These are phyloP conservation scores for Saccharomycodes ludwigii DNA, from an alignment of 805 yeast genomes.

Conservation along the genomic window DNA sequence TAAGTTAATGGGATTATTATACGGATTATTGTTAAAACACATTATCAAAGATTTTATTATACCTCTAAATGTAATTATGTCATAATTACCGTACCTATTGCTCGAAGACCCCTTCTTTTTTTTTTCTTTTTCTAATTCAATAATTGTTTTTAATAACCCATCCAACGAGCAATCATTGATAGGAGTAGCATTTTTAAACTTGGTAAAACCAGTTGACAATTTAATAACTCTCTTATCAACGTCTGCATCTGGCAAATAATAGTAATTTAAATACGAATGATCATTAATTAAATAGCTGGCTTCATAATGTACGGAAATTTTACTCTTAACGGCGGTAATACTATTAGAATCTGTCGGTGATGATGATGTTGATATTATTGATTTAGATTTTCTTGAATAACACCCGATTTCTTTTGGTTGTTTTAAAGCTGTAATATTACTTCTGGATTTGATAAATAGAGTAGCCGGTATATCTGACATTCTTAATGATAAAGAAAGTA, in stretches of 20 bases:
- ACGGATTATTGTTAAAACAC: constrained; percentile 33
- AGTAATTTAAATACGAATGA: constrained; percentile 50
- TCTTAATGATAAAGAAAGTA: not conserved
- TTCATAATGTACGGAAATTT: constrained; percentile 20
- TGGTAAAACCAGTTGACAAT: constrained; percentile 49
- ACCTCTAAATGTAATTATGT: constrained; percentile 79
- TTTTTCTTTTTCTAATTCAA: constrained; percentile 37
- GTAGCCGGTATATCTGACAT: constrained; percentile 1
- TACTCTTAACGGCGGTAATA: not conserved
- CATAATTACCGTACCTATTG: constrained; percentile 24
- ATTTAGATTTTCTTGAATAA: constrained; percentile 39
- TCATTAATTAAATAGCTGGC: constrained; percentile 38
- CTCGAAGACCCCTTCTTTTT: constrained; percentile 21
- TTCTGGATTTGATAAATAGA: constrained; percentile 29
- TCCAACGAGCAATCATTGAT: constrained; percentile 24
- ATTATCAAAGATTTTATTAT: constrained; percentile 56
- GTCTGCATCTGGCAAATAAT: constrained; percentile 65
- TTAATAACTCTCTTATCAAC: constrained; percentile 45
- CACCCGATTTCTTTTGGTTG: constrained; percentile 78
- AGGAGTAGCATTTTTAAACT: constrained; percentile 37
- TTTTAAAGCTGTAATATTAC: constrained; percentile 55
- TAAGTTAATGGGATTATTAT: constrained; percentile 41
- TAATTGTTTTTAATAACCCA: constrained; percentile 44
- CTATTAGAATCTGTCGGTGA: not conserved
- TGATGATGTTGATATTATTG: not conserved